Evolutionary conservation across 345 rosid genomes (phyloP).

Genomic region (Laguncularia racemosa): DNA sequence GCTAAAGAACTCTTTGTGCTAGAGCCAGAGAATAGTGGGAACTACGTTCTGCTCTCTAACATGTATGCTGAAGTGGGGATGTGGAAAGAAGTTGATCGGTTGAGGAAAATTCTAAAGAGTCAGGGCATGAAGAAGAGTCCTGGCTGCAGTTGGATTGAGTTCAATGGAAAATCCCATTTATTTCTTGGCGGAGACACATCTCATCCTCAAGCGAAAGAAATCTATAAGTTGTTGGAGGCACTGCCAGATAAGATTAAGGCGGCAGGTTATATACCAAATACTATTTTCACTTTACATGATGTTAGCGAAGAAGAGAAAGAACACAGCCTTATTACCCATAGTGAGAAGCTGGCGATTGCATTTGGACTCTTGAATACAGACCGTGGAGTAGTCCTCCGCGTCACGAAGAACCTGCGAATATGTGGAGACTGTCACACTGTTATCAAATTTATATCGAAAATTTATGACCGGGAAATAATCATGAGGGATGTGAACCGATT

Average conservation of each 20-base stretch:
- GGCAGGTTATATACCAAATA: constrained; percentile 24
- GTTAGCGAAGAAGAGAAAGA: constrained; percentile 30
- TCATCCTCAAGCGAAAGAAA: constrained; percentile 16
- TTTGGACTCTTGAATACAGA: constrained; percentile 22
- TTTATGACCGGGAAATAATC: constrained; percentile 20
- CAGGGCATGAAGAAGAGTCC: constrained; percentile 28
- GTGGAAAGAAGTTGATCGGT: constrained; percentile 45
- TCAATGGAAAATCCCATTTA: constrained; percentile 23
- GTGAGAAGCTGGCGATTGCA: constrained; percentile 23
- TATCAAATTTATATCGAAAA: constrained; percentile 21
- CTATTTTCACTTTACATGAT: constrained; percentile 26
- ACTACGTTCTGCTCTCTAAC: constrained; percentile 54
- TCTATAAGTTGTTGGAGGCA: constrained; percentile 15
- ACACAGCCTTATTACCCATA: constrained; percentile 15
- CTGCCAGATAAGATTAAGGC: constrained; percentile 19
- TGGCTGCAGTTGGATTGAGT: constrained; percentile 36
- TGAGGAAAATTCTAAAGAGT: constrained; percentile 30
- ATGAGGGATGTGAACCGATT: constrained; percentile 29
- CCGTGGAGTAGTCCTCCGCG: constrained; percentile 19
- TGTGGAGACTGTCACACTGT: constrained; percentile 31
- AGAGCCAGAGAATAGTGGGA: constrained; percentile 51
- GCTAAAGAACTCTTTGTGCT: constrained; percentile 37
- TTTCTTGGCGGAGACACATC: constrained; percentile 29
- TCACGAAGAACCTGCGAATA: constrained; percentile 31
- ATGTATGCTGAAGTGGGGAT: constrained; percentile 54